These are phyloP conservation scores for Carex sylvatica DNA, from an alignment of 202 grass and related monocot genomes.

Conservation along the genomic window DNA sequence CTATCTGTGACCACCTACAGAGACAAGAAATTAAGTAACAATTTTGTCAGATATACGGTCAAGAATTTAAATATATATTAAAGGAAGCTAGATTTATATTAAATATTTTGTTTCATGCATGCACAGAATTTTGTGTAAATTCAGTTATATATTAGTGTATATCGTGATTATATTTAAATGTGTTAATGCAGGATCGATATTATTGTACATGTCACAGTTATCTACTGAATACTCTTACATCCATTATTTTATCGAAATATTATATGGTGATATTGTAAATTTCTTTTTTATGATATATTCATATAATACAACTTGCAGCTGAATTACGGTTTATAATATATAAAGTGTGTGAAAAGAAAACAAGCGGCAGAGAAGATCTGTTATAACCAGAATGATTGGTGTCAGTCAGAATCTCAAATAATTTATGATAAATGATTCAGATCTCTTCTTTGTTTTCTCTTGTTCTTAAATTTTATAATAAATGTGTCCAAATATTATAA, in stretches of 20 bases:
- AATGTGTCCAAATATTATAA: background rate
- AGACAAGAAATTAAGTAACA: background rate
- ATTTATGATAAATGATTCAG: background rate
- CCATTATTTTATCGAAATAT: background rate
- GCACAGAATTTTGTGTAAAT: background rate
- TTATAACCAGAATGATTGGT: constrained; percentile 6
- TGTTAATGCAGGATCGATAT: background rate
- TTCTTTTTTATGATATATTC: background rate
- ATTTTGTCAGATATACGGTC: background rate
- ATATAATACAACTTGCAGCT: background rate
- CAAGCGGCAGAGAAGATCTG: background rate
- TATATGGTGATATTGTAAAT: background rate
- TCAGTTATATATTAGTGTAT: background rate
- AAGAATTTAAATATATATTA: background rate
- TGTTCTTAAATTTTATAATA: background rate
- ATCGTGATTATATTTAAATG: too few relatives aligned
- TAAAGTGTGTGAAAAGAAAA: background rate
- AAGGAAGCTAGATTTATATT: background rate
- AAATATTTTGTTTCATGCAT: background rate
- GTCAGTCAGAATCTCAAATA: background rate
- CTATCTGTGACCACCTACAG: constrained; percentile 73
- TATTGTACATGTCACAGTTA: background rate
- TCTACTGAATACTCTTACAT: background rate
- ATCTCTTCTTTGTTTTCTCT: background rate
- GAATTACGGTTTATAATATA: background rate